A percentile compares a stretch with the other conserved stretches of the same genome.
Conservation (phyloP, 306 rosid genomes). For the Cicer cuneatum region DNA sequence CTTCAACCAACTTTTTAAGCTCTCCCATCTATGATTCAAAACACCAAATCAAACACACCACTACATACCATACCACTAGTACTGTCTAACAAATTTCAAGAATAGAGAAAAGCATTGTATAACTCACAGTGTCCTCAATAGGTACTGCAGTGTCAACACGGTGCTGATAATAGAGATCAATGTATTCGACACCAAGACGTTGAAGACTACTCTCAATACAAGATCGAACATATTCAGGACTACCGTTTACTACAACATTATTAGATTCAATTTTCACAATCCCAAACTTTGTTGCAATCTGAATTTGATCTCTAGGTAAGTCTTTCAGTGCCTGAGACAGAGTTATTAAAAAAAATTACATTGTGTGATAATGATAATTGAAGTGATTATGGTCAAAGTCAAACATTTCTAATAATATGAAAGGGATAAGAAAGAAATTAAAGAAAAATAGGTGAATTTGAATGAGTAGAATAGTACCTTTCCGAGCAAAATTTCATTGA, state of each 20-base stretch:
- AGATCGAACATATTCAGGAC: constrained; percentile 83
- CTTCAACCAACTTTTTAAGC: constrained; percentile 66
- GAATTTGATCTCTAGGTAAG: constrained; percentile 74
- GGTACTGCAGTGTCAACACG: constrained; percentile 75
- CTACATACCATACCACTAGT: background rate
- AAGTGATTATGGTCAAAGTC: no score
- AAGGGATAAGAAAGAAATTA: background rate
- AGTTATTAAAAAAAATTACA: background rate
- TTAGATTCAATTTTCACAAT: constrained; percentile 43
- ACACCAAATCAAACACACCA: constrained; percentile 7
- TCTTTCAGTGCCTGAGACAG: constrained; percentile 64
- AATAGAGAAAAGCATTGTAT: background rate
- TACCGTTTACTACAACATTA: constrained; percentile 59
- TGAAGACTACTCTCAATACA: constrained; percentile 78
- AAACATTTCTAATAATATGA: background rate
- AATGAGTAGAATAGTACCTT: constrained; percentile 49
- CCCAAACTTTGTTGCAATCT: constrained; percentile 87
- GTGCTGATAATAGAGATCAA: constrained; percentile 91
- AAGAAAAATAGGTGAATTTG: background rate
- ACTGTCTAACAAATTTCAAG: background rate
- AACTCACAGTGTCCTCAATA: constrained; percentile 80
- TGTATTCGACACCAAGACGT: constrained; percentile 74
- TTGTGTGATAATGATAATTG: no score
- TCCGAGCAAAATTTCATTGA: constrained; percentile 75
- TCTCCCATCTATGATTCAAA: constrained; percentile 61